A percentile compares a stretch with the other conserved stretches of the same genome.
Conservation (phyloP, 331 rosid genomes). For the Telfairia occidentalis region DNA sequence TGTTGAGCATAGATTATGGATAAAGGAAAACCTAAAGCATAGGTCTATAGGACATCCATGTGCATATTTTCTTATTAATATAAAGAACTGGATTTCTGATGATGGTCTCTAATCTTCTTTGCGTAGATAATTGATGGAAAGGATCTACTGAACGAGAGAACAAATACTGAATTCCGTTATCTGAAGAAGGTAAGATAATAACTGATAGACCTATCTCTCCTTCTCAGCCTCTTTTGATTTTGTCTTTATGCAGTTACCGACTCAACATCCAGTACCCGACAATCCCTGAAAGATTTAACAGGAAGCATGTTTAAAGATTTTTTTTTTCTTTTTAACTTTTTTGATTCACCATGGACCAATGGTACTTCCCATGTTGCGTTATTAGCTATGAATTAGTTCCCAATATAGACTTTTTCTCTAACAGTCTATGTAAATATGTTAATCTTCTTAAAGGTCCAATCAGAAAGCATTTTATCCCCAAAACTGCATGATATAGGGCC, state of each 20-base stretch:
- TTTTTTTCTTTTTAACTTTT: neutral
- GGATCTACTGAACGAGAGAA: constrained; percentile 80
- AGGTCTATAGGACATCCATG: neutral
- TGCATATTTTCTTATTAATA: neutral
- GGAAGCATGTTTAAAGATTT: neutral
- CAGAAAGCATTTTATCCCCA: neutral
- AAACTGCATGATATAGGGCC: neutral
- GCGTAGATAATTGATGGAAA: constrained; percentile 67
- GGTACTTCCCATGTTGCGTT: neutral
- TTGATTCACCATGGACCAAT: neutral
- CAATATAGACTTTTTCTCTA: neutral
- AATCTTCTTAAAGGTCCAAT: neutral
- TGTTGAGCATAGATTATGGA: neutral
- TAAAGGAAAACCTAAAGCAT: neutral
- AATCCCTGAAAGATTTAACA: neutral
- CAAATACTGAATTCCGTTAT: constrained; percentile 67
- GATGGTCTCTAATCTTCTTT: neutral
- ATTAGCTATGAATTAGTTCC: neutral
- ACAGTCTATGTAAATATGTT: neutral
- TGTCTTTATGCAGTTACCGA: neutral
- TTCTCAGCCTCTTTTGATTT: neutral
- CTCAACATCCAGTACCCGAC: neutral
- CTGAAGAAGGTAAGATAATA: constrained; percentile 55
- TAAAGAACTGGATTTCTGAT: neutral
- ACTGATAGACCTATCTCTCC: neutral